Percentiles rank a stretch among this genome's conserved stretches.
phyloP scores from a whole-genome alignment of 1,284 basidiomycete genomes.

The Ceratobasidium sp. region DNA sequence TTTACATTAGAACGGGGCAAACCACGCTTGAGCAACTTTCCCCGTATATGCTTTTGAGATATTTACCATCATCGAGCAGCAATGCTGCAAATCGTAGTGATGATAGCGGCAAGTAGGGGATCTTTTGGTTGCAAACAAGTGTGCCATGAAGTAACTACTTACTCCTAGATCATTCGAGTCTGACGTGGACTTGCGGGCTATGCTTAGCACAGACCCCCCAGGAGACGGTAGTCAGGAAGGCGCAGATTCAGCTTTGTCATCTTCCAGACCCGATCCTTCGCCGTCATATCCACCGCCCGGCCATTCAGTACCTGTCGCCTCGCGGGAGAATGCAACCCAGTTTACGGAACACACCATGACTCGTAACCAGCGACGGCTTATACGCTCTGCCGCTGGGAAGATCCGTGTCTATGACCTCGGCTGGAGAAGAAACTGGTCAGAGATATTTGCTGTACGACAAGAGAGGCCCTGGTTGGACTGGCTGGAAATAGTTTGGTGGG shows the following conservation, averaged over 20 bases:
- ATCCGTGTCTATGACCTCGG: conserved; percentile 83
- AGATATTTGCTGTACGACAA: conserved; percentile 68
- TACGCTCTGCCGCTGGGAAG: conserved; percentile 71
- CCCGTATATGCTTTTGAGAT: conserved; percentile 75
- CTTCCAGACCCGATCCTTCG: conserved; percentile 1
- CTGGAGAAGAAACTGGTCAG: conserved; percentile 74
- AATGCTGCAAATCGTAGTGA: neutral
- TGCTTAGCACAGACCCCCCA: conserved; percentile 14
- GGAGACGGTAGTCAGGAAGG: neutral
- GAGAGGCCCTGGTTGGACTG: conserved; percentile 61
- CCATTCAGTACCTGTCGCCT: conserved; percentile 23
- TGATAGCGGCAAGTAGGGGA: conserved; percentile 18
- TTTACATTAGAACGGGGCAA: conserved; percentile 74
- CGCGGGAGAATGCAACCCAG: conserved; percentile 44
- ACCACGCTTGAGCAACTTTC: conserved; percentile 86
- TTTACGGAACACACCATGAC: conserved; percentile 80
- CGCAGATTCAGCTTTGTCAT: neutral
- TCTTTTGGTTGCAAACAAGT: conserved; percentile 41
- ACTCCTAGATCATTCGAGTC: conserved; percentile 31
- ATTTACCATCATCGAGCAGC: conserved; percentile 57
- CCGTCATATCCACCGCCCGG: conserved; percentile 54
- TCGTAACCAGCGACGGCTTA: conserved; percentile 71
- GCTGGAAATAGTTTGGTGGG: conserved; percentile 61
- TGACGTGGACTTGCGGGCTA: conserved; percentile 32
- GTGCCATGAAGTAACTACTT: conserved; percentile 50